A percentile compares a stretch with the other conserved stretches of the same genome.
Conservation (phyloP, 2,329 filamentous ascomycete genomes). For the Endoconidiophora laricicola region DNA sequence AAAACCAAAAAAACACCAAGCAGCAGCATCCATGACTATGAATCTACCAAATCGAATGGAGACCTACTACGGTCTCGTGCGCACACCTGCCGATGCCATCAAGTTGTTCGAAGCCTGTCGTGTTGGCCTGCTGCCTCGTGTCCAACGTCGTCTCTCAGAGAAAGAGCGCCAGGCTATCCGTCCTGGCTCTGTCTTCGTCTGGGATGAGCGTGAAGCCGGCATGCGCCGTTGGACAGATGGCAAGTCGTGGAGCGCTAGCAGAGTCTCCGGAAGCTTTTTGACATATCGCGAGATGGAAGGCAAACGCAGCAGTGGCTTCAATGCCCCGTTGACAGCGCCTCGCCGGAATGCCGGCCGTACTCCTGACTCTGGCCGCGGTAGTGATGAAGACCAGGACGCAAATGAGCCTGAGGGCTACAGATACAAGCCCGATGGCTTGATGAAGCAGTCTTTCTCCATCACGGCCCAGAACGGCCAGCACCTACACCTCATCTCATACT, state of each 20-base stretch:
- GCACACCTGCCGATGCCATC: conserved; percentile 91
- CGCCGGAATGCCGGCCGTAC: conserved; percentile 51
- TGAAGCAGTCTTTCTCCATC: conserved; percentile 99
- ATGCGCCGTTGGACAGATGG: conserved; percentile 98
- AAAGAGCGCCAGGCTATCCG: conserved; percentile 94
- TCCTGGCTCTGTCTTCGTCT: conserved; percentile 97
- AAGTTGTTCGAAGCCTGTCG: conserved; percentile 96
- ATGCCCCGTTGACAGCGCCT: conserved; percentile 27
- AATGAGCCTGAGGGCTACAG: conserved; percentile 80
- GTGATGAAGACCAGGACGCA: conserved; percentile 72
- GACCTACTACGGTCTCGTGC: conserved; percentile 88
- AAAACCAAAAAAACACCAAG: background rate
- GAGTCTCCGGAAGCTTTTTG: conserved; percentile 91
- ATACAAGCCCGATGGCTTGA: conserved; percentile 90
- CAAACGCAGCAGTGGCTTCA: conserved; percentile 71
- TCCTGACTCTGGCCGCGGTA: conserved; percentile 63
- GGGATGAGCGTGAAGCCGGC: conserved; percentile 94
- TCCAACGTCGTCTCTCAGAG: conserved; percentile 84
- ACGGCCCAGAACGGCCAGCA: conserved; percentile 79
- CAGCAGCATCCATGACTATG: background rate
- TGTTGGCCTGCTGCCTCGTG: conserved; percentile 72
- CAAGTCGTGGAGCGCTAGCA: conserved; percentile 96
- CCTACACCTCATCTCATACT: conserved; percentile 95
- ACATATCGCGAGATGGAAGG: conserved; percentile 99
- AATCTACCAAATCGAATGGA: conserved; percentile 50